These are phyloP conservation scores for Kwoniella sp. DNA, from an alignment of 768 basidiomycete genomes.

Conservation along the genomic window DNA sequence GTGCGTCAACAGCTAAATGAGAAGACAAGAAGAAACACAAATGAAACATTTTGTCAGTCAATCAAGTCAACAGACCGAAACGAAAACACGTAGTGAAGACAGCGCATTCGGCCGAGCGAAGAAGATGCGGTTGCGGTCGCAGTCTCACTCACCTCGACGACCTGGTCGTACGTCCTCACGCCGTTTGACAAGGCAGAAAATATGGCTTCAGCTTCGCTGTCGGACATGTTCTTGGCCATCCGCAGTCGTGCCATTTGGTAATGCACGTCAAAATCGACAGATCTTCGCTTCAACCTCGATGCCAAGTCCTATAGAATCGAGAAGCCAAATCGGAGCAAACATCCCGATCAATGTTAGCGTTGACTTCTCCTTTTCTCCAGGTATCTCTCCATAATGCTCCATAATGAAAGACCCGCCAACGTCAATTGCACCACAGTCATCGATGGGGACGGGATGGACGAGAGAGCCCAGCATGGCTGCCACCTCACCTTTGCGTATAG, in stretches of 20 bases:
- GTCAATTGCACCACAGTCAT: not conserved
- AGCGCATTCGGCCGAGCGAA: no score
- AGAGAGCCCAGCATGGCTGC: no score
- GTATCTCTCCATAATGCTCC: not conserved
- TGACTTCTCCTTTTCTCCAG: not conserved
- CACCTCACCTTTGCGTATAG: constrained; percentile 68
- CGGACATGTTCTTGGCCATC: constrained; percentile 69
- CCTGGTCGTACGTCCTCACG: constrained; percentile 80
- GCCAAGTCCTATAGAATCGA: constrained; percentile 66
- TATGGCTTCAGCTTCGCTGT: constrained; percentile 74
- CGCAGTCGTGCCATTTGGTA: constrained; percentile 85
- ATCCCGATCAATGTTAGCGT: no score
- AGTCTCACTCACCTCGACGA: constrained; percentile 72
- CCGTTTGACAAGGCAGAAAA: constrained; percentile 72
- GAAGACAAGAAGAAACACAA: no score
- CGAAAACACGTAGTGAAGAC: no score
- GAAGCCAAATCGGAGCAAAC: no score
- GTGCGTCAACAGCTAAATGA: constrained; percentile 85
- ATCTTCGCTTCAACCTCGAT: constrained; percentile 61
- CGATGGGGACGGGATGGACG: no score
- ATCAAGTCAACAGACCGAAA: not conserved
- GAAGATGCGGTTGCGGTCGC: no score
- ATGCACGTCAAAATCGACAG: constrained; percentile 78
- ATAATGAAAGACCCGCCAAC: constrained; percentile 14
- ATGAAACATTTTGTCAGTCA: constrained; percentile 1